These are phyloP conservation scores for Fusarium tupiense DNA, from an alignment of 2,329 filamentous ascomycete species.

Conservation along the genomic window DNA sequence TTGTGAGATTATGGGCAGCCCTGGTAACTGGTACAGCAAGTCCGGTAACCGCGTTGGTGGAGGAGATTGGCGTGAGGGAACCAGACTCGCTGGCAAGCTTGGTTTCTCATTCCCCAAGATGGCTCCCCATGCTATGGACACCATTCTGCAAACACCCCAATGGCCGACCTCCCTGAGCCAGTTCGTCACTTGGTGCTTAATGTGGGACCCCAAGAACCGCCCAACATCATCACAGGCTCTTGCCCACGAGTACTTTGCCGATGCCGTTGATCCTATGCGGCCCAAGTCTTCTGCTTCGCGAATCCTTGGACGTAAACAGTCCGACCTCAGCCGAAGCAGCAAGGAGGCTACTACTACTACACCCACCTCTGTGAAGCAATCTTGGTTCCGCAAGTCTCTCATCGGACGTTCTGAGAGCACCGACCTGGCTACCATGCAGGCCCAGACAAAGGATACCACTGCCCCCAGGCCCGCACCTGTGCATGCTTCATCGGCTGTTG, in stretches of 20 bases:
- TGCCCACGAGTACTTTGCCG: constrained; percentile 91
- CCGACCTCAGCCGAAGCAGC: constrained; percentile 75
- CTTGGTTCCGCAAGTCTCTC: constrained; percentile 96
- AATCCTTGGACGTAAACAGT: constrained; percentile 89
- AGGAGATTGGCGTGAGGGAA: constrained; percentile 97
- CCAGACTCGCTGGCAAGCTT: constrained; percentile 90
- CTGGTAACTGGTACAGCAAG: constrained; percentile 98
- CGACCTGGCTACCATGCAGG: constrained; percentile 64
- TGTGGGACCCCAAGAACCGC: constrained; percentile 96
- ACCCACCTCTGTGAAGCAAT: constrained; percentile 81
- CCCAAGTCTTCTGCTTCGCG: constrained; percentile 91
- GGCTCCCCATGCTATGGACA: constrained; percentile 97
- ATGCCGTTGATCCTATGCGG: constrained; percentile 89
- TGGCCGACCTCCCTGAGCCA: constrained; percentile 90
- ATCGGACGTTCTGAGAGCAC: constrained; percentile 80
- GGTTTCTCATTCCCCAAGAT: constrained; percentile 99
- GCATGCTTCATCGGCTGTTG: constrained; percentile 51
- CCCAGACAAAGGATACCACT: constrained; percentile 58
- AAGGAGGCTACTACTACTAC: constrained; percentile 68
- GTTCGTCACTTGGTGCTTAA: constrained; percentile 97
- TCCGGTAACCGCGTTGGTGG: constrained; percentile 86
- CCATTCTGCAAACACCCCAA: constrained; percentile 87
- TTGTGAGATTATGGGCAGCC: constrained; percentile 99
- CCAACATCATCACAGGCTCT: constrained; percentile 95
- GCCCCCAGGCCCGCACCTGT: constrained; percentile 58